Percentiles rank a stretch among this genome's conserved stretches.
Evolutionary conservation across 345 rosid species (phyloP).

Genomic region (Moricandia moricandioides): DNA sequence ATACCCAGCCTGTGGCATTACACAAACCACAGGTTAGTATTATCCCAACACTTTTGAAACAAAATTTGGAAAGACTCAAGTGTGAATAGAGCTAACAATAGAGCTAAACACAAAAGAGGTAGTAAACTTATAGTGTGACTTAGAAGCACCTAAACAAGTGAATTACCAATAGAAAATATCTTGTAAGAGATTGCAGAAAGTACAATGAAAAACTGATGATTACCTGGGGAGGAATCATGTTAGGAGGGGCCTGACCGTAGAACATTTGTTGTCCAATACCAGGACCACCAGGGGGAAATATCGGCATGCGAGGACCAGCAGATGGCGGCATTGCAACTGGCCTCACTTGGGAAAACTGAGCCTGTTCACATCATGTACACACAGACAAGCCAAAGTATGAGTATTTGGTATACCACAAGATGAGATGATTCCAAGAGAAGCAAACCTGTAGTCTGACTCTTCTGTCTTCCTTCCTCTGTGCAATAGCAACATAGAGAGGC

Average conservation of each 20-base stretch:
- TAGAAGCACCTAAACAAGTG: background rate
- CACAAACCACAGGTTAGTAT: background rate
- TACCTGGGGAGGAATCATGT: constrained; percentile 88
- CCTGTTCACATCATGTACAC: constrained; percentile 45
- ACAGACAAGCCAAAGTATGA: background rate
- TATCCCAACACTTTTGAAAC: background rate
- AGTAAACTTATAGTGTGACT: background rate
- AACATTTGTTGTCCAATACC: constrained; percentile 82
- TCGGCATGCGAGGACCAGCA: constrained; percentile 79
- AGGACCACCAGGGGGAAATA: constrained; percentile 78
- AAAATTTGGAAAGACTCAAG: background rate
- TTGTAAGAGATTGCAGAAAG: background rate
- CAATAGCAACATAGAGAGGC: constrained; percentile 41
- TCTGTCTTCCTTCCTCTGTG: constrained; percentile 41
- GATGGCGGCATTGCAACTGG: constrained; percentile 72
- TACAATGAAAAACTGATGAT: background rate
- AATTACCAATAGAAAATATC: background rate
- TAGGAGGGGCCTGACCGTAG: constrained; percentile 88
- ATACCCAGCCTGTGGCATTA: constrained; percentile 63
- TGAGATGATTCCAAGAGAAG: background rate
- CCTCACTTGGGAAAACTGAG: constrained; percentile 85
- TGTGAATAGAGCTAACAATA: background rate
- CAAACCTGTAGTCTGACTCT: constrained; percentile 39
- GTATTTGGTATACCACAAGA: constrained; percentile 12
- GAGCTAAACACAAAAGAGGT: background rate